Base-by-base conservation (phyloP, 768 basidiomycete species). In the Kwoniella mangroviensis region DNA sequence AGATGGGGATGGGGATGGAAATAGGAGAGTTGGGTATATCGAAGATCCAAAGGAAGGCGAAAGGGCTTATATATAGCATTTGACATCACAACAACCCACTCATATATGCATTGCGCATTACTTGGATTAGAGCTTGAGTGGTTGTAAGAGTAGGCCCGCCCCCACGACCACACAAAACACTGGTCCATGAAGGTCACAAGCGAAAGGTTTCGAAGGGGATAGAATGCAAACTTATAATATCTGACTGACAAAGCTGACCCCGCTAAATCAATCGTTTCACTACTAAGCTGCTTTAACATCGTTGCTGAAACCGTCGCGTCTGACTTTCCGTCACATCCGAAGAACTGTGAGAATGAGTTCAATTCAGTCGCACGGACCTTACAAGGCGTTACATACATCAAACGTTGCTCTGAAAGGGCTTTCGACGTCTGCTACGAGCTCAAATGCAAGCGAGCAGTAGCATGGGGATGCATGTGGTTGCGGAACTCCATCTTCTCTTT, bases 21-120 rank as follows among this genome's bases (percentile, higher is more conserved):
- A 40, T 22, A 60, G 13, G 34, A 26, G 41, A n/a, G 2, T n/a
- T 60, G 58, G 58, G 40, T 45, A 41, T 54, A 54, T 54, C 53
- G 58, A 26, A 22, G 58, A 60, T 12, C 58, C 58, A n/a, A 60
- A 60, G 40, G 58, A 60, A 21, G 58, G 58, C 7, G 58, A 60
- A 42, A 60, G 58, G 40, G 58, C 58, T 45, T 60, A 41, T 60
- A 60, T 60, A 42, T 60, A 60, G 13, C 13, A 49, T 49, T 15
- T 13, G 12, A 49, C 45, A 49, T 15, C 45, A 15, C 45, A 49
- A 34, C 6, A 34, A 34, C 34, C 34, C 34, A 34, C 34, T 34
- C 34, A 34, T 34, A 34, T 34, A 34, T 34, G 34, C 1, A 34
- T 34, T 0, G 1, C 34, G 34, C 0, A 34, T 34, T 1, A 34